Conservation (phyloP, 2,329 filamentous ascomycete genomes). For the Ophiocordyceps camponoti-leonardi region DNA sequence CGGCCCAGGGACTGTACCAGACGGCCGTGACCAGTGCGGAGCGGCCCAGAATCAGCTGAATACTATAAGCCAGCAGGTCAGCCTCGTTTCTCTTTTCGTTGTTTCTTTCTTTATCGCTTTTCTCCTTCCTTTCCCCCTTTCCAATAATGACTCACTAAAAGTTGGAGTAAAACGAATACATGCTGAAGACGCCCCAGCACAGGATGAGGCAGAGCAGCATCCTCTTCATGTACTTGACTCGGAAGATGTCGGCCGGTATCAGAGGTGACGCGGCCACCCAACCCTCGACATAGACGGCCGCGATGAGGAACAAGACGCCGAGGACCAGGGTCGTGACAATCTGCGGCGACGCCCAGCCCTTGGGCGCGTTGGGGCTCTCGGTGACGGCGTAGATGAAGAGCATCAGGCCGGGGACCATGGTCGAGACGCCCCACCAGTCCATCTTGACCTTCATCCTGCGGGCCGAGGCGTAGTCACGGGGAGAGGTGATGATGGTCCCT, state of each 20-base stretch:
- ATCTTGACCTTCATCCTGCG: constrained; percentile 23
- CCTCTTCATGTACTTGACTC: constrained; percentile 49
- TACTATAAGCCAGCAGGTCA: constrained; percentile 18
- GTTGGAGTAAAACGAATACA: constrained; percentile 54
- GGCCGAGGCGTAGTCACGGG: constrained; percentile 16
- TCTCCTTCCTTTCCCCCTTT: too few species aligned
- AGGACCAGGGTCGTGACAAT: constrained; percentile 47
- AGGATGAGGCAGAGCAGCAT: constrained; percentile 44
- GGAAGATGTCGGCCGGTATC: constrained; percentile 53
- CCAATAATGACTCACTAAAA: constrained; percentile 30
- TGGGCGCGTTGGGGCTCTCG: constrained; percentile 48
- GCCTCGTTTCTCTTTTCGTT: neutral
- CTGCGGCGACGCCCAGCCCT: constrained; percentile 58
- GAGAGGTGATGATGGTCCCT: constrained; percentile 21
- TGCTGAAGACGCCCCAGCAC: constrained; percentile 49
- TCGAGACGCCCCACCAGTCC: constrained; percentile 49
- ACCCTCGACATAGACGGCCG: constrained; percentile 53
- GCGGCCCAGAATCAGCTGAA: constrained; percentile 41
- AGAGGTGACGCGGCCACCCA: constrained; percentile 55
- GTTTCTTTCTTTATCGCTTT: neutral
- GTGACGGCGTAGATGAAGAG: constrained; percentile 63
- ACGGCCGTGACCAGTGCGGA: constrained; percentile 45
- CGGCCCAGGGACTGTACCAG: constrained; percentile 51
- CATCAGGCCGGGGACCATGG: constrained; percentile 47
- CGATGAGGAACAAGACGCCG: constrained; percentile 40